A percentile compares a stretch with the other conserved stretches of the same genome.
Evolutionary conservation across 495 filamentous ascomycete genomes (phyloP).

Genomic region (Venustampulla echinocandica): DNA sequence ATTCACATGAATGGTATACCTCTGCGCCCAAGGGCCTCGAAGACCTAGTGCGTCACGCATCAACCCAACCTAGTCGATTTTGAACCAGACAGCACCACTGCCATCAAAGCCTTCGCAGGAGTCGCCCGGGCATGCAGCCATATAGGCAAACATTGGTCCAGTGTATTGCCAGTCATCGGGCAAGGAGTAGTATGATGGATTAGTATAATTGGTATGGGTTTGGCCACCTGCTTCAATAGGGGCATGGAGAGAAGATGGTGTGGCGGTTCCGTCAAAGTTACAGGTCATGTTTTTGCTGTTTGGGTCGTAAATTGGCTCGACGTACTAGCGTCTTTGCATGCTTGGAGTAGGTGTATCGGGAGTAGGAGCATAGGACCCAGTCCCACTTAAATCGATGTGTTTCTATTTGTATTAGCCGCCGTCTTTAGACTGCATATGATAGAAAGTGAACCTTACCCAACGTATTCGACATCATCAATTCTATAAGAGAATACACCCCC

Average conservation of each 20-base stretch:
- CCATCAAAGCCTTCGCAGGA: conserved; percentile 18
- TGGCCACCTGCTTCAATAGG: conserved; percentile 12
- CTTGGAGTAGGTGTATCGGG: background rate
- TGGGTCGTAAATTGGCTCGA: background rate
- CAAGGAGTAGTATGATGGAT: conserved; percentile 8
- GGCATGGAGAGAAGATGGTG: background rate
- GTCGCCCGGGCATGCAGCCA: conserved; percentile 19
- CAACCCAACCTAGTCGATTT: conserved; percentile 23
- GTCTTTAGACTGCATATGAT: background rate
- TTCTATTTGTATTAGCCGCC: conserved; percentile 2
- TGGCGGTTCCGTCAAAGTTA: background rate
- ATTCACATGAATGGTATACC: too few relatives aligned
- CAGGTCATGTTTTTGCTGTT: background rate
- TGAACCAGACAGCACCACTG: conserved; percentile 23
- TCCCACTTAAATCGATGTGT: background rate
- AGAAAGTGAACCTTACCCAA: background rate
- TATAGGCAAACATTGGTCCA: conserved; percentile 22
- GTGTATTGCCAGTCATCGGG: conserved; percentile 16
- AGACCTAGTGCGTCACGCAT: conserved; percentile 14
- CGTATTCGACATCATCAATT: background rate
- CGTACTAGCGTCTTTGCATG: background rate
- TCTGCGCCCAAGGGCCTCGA: background rate
- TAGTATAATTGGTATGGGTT: conserved; percentile 22
- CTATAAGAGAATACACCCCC: background rate
- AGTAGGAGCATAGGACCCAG: background rate